Percentiles rank a stretch among this genome's conserved stretches.
Evolutionary conservation across 2,329 filamentous ascomycete genomes (phyloP).

Genomic region (Microdochium nivale): DNA sequence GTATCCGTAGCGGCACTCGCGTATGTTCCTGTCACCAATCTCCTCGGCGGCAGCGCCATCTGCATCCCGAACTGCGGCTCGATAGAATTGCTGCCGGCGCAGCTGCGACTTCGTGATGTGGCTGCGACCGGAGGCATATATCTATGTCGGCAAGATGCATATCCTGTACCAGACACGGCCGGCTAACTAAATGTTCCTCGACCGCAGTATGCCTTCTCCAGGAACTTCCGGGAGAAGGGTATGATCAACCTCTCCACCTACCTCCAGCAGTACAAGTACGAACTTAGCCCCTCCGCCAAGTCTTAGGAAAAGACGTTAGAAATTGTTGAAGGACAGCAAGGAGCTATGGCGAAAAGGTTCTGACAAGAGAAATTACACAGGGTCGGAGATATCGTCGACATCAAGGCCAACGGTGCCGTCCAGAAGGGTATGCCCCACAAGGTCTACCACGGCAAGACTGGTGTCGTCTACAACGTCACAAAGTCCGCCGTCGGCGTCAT

Average conservation of each 20-base stretch:
- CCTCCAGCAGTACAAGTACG: constrained; percentile 83
- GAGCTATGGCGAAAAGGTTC: constrained; percentile 4
- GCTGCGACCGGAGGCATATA: background rate
- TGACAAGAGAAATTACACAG: constrained; percentile 33
- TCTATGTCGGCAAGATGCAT: background rate
- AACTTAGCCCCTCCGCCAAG: constrained; percentile 3
- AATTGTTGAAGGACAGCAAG: constrained; percentile 10
- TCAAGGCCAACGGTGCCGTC: constrained; percentile 96
- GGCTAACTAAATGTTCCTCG: constrained; percentile 3
- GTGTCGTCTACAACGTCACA: constrained; percentile 98
- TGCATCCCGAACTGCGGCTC: constrained; percentile 2
- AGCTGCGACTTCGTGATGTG: background rate
- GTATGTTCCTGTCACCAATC: constrained; percentile 39
- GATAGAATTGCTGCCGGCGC: constrained; percentile 4
- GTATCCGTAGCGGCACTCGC: constrained; percentile 80
- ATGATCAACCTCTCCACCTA: constrained; percentile 91
- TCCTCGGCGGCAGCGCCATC: background rate
- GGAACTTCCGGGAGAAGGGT: constrained; percentile 91
- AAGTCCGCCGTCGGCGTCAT: constrained; percentile 97
- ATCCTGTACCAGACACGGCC: background rate
- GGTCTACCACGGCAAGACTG: constrained; percentile 99
- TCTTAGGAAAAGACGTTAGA: constrained; percentile 5
- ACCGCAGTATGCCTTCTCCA: constrained; percentile 77
- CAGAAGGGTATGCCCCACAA: constrained; percentile 99
- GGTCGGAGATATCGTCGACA: constrained; percentile 98